A percentile compares a stretch with the other conserved stretches of the same genome.
Evolutionary conservation across 495 filamentous ascomycete genomes (phyloP).

Genomic region (Penicillium diatomitis): DNA sequence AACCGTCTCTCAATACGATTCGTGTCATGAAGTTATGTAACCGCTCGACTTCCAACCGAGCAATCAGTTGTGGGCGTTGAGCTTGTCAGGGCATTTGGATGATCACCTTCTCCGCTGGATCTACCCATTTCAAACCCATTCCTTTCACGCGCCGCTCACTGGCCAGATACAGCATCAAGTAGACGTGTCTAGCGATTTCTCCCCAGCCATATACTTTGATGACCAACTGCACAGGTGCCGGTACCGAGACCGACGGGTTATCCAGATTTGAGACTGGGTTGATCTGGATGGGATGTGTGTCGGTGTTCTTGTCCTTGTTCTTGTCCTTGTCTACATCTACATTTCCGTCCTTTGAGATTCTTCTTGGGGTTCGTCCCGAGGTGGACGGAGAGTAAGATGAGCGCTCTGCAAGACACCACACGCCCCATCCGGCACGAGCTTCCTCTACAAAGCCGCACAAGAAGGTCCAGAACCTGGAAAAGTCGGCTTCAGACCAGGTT

Average conservation of each 20-base stretch:
- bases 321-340: too few species aligned
- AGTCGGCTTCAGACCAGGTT: conserved; percentile 8
- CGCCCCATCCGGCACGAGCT: conserved; percentile 59
- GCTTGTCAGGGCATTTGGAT: conserved; percentile 29
- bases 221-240: background rate
- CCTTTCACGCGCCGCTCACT: conserved; percentile 47
- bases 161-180: conserved; percentile 54
- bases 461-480: conserved; percentile 50
- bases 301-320: too few species aligned
- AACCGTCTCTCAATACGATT: too few species aligned
- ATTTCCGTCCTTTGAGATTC: too few species aligned
- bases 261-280: background rate
- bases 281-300: background rate
- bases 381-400: too few species aligned
- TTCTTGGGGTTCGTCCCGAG: too few species aligned
- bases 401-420: conserved; percentile 40
- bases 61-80: too few species aligned
- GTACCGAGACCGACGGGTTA: background rate
- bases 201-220: conserved; percentile 63
- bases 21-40: too few species aligned
- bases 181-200: conserved; percentile 50
- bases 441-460: conserved; percentile 44
- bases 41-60: too few species aligned
- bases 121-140: conserved; percentile 50
- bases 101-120: conserved; percentile 41